phyloP scores from a whole-genome alignment of 2,329 filamentous ascomycete genomes.

The Botrytis deweyae region DNA sequence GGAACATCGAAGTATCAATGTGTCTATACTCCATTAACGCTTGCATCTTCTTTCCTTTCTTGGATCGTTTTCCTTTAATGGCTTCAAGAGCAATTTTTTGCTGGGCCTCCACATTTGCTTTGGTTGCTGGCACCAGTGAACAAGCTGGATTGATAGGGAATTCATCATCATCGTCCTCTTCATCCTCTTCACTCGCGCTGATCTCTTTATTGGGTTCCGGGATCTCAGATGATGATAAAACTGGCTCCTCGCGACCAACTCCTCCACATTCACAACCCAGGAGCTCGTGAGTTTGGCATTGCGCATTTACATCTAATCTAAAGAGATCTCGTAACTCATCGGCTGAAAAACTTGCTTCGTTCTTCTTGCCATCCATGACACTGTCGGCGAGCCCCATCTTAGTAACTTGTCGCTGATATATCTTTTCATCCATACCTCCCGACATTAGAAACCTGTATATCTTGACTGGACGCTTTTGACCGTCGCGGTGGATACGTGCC shows the following conservation, averaged over 20 bases:
- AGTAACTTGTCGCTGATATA: slow-evolving; percentile 70
- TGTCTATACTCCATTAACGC: slow-evolving; percentile 56
- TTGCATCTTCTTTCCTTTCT: slow-evolving; percentile 44
- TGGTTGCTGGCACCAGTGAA: slow-evolving; percentile 42
- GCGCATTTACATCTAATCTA: slow-evolving; percentile 57
- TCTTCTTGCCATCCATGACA: slow-evolving; percentile 66
- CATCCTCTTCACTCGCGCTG: slow-evolving; percentile 23
- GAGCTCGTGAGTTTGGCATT: slow-evolving; percentile 67
- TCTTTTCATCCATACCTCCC: slow-evolving; percentile 71
- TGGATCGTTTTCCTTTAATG: slow-evolving; percentile 35
- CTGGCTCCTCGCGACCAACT: slow-evolving; percentile 42
- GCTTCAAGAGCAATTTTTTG: slow-evolving; percentile 44
- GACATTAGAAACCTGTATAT: slow-evolving; percentile 70
- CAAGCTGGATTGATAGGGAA: slow-evolving; percentile 29
- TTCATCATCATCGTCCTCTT: slow-evolving; percentile 37
- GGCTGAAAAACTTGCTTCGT: slow-evolving; percentile 59
- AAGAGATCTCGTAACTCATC: slow-evolving; percentile 69
- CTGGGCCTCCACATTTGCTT: slow-evolving; percentile 48
- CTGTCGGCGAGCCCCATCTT: slow-evolving; percentile 70
- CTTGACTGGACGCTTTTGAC: slow-evolving; percentile 64
- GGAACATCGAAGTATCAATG: slow-evolving; percentile 46
- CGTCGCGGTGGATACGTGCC: slow-evolving; percentile 71
- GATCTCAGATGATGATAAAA: slow-evolving; percentile 27
- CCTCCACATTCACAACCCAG: slow-evolving; percentile 63
- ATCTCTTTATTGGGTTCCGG: slow-evolving; percentile 23